These are phyloP conservation scores for Populus tomentosa DNA, from an alignment of 441 rosid species.

Conservation along the genomic window DNA sequence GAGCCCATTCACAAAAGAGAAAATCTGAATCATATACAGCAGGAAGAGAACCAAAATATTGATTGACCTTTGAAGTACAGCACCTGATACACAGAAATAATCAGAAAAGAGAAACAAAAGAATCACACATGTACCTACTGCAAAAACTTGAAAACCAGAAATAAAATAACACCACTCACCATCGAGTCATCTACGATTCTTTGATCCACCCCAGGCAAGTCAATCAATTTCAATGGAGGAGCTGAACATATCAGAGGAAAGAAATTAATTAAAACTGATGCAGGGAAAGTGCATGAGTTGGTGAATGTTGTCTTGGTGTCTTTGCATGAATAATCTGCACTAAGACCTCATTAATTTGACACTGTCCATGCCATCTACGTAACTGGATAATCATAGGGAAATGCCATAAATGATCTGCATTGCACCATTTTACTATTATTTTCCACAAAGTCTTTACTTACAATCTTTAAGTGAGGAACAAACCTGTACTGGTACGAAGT, in stretches of 20 bases:
- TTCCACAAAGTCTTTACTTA: neutral
- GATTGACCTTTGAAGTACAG: constrained; percentile 6
- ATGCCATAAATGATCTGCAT: neutral
- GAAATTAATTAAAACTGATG: neutral
- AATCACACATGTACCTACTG: neutral
- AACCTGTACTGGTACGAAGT: constrained; percentile 90
- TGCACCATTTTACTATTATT: neutral
- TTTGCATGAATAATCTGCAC: neutral
- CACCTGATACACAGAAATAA: constrained; percentile 4
- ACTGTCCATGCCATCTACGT: neutral
- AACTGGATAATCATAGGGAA: constrained; percentile 2
- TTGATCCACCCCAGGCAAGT: constrained; percentile 96
- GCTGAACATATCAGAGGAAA: constrained; percentile 41
- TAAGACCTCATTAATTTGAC: neutral
- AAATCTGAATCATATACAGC: neutral
- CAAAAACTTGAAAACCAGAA: constrained; percentile 2
- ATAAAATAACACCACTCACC: constrained; percentile 43
- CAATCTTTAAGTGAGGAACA: neutral
- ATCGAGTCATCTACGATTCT: constrained; percentile 74
- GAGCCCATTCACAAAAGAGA: neutral
- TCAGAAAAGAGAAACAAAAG: neutral
- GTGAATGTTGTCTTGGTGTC: neutral
- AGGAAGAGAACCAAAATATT: neutral
- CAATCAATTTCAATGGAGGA: constrained; percentile 80
- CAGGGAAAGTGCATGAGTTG: neutral